These are phyloP conservation scores for Melastoma malabathricum DNA, from an alignment of 345 rosid species.

Conservation along the genomic window DNA sequence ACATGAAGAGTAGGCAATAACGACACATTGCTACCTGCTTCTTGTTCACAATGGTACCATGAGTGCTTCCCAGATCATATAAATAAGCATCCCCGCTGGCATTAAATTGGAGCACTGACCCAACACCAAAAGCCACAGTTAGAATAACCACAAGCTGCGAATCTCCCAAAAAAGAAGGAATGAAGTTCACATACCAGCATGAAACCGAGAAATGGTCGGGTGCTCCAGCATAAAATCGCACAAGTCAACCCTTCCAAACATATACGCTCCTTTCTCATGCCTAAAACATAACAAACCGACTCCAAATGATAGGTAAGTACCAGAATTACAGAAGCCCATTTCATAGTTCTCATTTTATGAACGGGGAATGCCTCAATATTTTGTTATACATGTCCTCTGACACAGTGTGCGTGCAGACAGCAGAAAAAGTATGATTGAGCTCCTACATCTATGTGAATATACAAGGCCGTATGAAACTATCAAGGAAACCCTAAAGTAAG, in stretches of 20 bases:
- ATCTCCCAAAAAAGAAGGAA: not conserved
- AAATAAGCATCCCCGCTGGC: conserved; percentile 66
- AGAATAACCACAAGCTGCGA: not conserved
- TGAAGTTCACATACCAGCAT: conserved; percentile 49
- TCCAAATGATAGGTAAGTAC: not conserved
- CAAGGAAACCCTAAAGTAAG: no score
- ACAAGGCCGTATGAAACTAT: no score
- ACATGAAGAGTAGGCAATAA: no score
- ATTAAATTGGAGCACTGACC: conserved; percentile 76
- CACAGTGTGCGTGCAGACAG: no score
- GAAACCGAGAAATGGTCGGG: conserved; percentile 83
- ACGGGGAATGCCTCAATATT: no score
- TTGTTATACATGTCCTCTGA: no score
- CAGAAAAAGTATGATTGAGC: no score
- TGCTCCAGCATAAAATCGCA: conserved; percentile 90
- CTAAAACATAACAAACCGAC: conserved; percentile 17
- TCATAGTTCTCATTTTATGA: no score
- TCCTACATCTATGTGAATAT: no score
- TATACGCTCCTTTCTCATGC: conserved; percentile 73
- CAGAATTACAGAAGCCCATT: not conserved
- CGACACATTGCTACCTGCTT: conserved; percentile 33
- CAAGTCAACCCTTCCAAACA: conserved; percentile 84
- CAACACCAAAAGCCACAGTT: conserved; percentile 5
- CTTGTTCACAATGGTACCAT: conserved; percentile 74
- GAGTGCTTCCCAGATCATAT: conserved; percentile 79